These are phyloP conservation scores for Echium plantagineum DNA, from an alignment of 257 asterid species.

Conservation along the genomic window DNA sequence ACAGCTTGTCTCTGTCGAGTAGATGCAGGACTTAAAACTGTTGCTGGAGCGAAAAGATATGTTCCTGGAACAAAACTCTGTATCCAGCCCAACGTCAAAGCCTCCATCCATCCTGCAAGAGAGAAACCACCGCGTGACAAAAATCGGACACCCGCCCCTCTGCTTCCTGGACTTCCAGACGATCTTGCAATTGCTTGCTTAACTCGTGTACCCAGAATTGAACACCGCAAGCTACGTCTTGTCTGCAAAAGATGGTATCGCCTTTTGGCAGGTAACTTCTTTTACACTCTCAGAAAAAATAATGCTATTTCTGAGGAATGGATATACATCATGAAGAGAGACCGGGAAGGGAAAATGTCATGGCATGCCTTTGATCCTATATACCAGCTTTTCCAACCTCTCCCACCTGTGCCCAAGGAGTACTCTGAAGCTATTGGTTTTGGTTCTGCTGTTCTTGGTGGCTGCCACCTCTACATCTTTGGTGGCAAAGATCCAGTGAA, in stretches of 20 bases:
- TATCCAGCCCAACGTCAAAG: constrained; percentile 30
- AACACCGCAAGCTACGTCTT: constrained; percentile 25
- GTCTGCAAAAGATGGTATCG: constrained; percentile 37
- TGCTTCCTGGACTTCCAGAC: constrained; percentile 35
- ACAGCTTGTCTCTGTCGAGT: constrained; percentile 39
- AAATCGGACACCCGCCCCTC: constrained; percentile 24
- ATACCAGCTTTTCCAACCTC: constrained; percentile 29
- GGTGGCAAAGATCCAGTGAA: constrained; percentile 32
- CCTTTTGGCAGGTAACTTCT: constrained; percentile 32
- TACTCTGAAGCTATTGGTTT: constrained; percentile 31
- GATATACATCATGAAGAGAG: constrained; percentile 33
- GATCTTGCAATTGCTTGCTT: constrained; percentile 38
- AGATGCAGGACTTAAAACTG: constrained; percentile 34
- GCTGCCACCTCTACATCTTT: constrained; percentile 29
- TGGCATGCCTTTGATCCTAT: constrained; percentile 38
- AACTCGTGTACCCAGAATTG: constrained; percentile 30
- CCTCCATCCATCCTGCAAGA: constrained; percentile 32
- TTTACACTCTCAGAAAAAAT: constrained; percentile 26
- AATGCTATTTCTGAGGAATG: constrained; percentile 30
- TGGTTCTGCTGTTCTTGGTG: constrained; percentile 34
- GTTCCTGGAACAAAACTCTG: constrained; percentile 35
- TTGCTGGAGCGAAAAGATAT: constrained; percentile 30
- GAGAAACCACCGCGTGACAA: constrained; percentile 25
- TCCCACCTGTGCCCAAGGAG: constrained; percentile 31
- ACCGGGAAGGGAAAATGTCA: constrained; percentile 29